Conservation (phyloP, 2,329 filamentous ascomycete species). For the Pseudocercospora crystallina region DNA sequence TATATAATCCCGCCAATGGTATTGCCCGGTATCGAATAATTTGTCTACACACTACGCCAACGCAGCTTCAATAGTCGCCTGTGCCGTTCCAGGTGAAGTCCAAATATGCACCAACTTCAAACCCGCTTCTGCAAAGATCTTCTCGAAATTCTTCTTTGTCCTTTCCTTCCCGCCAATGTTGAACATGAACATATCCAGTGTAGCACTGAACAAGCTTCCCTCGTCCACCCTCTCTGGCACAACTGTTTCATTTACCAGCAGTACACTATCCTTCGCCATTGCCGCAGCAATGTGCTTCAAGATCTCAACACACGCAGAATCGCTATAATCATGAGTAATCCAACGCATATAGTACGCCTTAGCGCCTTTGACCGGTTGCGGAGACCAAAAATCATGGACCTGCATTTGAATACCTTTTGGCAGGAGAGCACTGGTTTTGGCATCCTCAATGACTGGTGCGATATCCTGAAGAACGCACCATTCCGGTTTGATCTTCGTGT, state of each 20-base stretch:
- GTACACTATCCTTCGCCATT: slow-evolving; percentile 19
- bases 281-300: slow-evolving; percentile 18
- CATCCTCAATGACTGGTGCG: slow-evolving; percentile 7
- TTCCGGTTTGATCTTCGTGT: slow-evolving; percentile 12
- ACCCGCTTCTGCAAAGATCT: too few relatives aligned
- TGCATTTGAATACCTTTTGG: slow-evolving; percentile 9
- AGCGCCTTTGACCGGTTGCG: slow-evolving; percentile 23
- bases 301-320: slow-evolving; percentile 20
- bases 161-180: too few relatives aligned
- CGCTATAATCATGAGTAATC: slow-evolving; percentile 29
- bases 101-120: too few relatives aligned
- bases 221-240: slow-evolving; percentile 11
- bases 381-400: slow-evolving; percentile 26
- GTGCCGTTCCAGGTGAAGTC: too few relatives aligned
- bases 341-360: slow-evolving; percentile 25
- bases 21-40: too few relatives aligned
- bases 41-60: too few relatives aligned
- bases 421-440: too few relatives aligned
- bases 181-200: slow-evolving; percentile 5
- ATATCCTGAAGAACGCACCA: slow-evolving; percentile 29
- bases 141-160: too few relatives aligned
- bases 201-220: background rate
- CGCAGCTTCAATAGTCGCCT: too few relatives aligned
- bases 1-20: too few relatives aligned
- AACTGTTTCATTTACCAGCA: slow-evolving; percentile 26